These are phyloP conservation scores for Candida maltosa DNA, from an alignment of 805 yeast species.

Conservation along the genomic window DNA sequence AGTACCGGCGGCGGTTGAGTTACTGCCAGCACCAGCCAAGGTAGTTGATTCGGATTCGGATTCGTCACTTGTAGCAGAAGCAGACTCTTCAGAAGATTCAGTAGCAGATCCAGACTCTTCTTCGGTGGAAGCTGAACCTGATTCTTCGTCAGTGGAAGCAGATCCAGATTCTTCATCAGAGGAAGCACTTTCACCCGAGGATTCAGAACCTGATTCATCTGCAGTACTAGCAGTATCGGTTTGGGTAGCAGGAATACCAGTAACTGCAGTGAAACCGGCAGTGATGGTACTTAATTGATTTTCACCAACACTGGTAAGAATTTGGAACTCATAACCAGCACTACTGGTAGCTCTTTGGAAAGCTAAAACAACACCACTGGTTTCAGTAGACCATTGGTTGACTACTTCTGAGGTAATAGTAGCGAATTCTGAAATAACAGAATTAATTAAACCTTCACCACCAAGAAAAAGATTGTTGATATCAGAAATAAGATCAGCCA, in stretches of 20 bases:
- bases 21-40: conserved; percentile 6
- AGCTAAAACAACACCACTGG: too few species aligned
- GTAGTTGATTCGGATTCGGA: conserved; percentile 7
- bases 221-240: background rate
- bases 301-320: background rate
- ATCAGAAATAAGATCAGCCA: background rate
- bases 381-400: too few species aligned
- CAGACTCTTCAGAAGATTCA: conserved; percentile 9
- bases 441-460: too few species aligned
- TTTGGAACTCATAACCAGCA: too few species aligned
- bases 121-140: background rate
- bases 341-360: too few species aligned
- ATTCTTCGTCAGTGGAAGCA: background rate
- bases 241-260: background rate
- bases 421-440: too few species aligned
- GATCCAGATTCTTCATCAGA: background rate
- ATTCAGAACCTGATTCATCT: too few species aligned
- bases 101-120: background rate
- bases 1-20: conserved; percentile 7
- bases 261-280: background rate
- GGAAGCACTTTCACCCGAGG: too few species aligned
- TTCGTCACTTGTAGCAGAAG: conserved; percentile 12
- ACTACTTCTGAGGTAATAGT: too few species aligned
- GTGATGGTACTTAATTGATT: background rate
- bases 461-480: background rate